A percentile compares a stretch with the other conserved stretches of the same genome.
Conservation (phyloP, 148 eudicot species). For the Fallopia convolvulus region DNA sequence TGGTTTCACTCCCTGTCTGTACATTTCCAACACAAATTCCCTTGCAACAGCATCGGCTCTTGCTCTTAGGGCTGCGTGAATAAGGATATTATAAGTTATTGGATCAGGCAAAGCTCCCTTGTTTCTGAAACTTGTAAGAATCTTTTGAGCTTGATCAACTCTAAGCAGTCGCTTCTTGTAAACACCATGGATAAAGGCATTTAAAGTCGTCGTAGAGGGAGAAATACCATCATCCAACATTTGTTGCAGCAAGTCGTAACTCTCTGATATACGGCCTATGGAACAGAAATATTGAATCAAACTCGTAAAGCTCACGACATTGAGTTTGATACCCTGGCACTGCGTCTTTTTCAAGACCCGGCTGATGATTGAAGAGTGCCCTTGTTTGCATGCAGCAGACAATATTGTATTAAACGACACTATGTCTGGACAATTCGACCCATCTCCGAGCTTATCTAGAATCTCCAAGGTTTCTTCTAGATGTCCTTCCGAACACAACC, state of each 20-base stretch:
- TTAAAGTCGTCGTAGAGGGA: conserved; percentile 35
- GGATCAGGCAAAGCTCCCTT: too few species aligned
- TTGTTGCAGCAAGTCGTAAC: conserved; percentile 30
- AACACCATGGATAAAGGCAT: background rate
- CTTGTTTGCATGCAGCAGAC: conserved; percentile 43
- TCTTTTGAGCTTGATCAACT: too few species aligned
- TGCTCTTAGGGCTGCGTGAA: background rate
- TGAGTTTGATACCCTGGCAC: conserved; percentile 31
- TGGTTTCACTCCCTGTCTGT: conserved; percentile 7
- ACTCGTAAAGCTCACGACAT: conserved; percentile 37
- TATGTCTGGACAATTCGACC: conserved; percentile 32
- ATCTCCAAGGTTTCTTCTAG: conserved; percentile 10
- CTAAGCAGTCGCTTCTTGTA: too few species aligned
- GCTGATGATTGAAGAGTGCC: conserved; percentile 27
- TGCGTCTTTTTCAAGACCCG: background rate
- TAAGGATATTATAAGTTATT: too few species aligned
- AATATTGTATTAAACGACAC: conserved; percentile 45
- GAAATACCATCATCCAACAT: conserved; percentile 36
- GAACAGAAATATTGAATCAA: conserved; percentile 43
- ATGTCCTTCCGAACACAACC: conserved; percentile 25
- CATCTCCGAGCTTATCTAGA: conserved; percentile 27
- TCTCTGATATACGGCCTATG: conserved; percentile 24
- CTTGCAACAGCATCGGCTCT: too few species aligned
- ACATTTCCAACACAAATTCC: too few species aligned
- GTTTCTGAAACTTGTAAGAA: too few species aligned